phyloP scores from a whole-genome alignment of 805 yeast genomes.

The Phaffomyces opuntiae region DNA sequence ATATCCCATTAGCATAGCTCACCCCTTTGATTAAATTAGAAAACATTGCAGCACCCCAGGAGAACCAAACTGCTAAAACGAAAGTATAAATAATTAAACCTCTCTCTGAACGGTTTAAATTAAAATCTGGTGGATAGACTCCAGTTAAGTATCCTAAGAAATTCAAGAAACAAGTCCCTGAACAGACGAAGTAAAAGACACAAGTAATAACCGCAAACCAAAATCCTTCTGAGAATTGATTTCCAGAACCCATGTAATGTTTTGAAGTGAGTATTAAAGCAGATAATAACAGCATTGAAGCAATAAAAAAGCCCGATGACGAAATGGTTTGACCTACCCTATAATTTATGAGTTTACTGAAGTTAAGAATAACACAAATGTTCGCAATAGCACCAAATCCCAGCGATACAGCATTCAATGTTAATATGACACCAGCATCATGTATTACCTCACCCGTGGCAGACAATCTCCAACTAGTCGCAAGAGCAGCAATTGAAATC shows the following conservation, averaged over 20 bases:
- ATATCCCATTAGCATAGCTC: conserved; percentile 60
- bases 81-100: conserved; percentile 67
- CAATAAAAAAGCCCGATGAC: conserved; percentile 57
- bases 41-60: conserved; percentile 61
- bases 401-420: conserved; percentile 55
- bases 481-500: conserved; percentile 63
- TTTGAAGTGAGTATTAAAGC: conserved; percentile 36
- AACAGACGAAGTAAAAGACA: conserved; percentile 52
- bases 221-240: conserved; percentile 51
- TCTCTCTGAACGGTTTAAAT: conserved; percentile 60
- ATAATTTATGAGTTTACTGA: conserved; percentile 51
- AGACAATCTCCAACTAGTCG: conserved; percentile 50
- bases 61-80: conserved; percentile 60
- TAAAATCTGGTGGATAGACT: conserved; percentile 66
- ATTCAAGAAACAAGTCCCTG: conserved; percentile 46
- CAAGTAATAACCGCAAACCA: conserved; percentile 73
- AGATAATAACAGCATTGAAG: conserved; percentile 44
- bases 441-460: background rate
- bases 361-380: conserved; percentile 61
- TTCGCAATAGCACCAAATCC: conserved; percentile 64
- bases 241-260: conserved; percentile 20
- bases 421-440: background rate
- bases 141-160: conserved; percentile 50
- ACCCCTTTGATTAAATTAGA: conserved; percentile 33
- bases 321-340: conserved; percentile 55